These are phyloP conservation scores for Astraeus odoratus DNA, from an alignment of 768 basidiomycete genomes.

Conservation along the genomic window DNA sequence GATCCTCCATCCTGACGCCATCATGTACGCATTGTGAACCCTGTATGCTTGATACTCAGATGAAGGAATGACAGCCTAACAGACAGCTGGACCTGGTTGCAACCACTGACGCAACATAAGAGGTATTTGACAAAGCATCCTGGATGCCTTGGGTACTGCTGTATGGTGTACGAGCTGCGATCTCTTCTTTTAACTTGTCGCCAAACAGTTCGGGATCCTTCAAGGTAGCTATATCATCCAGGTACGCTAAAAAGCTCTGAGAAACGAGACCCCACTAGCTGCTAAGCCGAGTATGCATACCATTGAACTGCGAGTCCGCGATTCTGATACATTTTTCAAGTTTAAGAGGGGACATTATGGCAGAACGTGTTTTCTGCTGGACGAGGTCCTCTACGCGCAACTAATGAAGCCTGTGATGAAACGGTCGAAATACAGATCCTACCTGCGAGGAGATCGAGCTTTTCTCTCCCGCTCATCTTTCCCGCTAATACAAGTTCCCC, in stretches of 20 bases:
- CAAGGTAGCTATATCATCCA: constrained; percentile 64
- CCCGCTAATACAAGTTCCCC: constrained; percentile 55
- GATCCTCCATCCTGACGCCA: constrained; percentile 79
- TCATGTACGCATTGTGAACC: constrained; percentile 75
- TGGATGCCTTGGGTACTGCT: constrained; percentile 19
- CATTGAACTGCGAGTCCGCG: constrained; percentile 66
- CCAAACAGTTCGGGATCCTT: constrained; percentile 61
- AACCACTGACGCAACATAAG: constrained; percentile 50
- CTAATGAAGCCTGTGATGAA: neutral
- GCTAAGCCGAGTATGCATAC: constrained; percentile 33
- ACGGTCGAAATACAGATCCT: constrained; percentile 9
- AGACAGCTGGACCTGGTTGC: constrained; percentile 44
- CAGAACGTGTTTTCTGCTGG: constrained; percentile 42
- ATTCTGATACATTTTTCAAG: constrained; percentile 58
- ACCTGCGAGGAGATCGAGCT: constrained; percentile 76
- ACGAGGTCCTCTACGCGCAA: constrained; percentile 56
- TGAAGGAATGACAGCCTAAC: constrained; percentile 1
- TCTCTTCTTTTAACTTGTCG: constrained; percentile 47
- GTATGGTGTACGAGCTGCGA: constrained; percentile 41
- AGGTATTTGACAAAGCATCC: constrained; percentile 33
- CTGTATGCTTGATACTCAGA: constrained; percentile 30
- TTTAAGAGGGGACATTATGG: constrained; percentile 58
- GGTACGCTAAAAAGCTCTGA: constrained; percentile 39
- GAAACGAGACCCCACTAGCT: neutral
- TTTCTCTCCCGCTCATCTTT: constrained; percentile 70